Evolutionary conservation across 345 rosid genomes (phyloP).

Genomic region (Eucalyptus globulus): DNA sequence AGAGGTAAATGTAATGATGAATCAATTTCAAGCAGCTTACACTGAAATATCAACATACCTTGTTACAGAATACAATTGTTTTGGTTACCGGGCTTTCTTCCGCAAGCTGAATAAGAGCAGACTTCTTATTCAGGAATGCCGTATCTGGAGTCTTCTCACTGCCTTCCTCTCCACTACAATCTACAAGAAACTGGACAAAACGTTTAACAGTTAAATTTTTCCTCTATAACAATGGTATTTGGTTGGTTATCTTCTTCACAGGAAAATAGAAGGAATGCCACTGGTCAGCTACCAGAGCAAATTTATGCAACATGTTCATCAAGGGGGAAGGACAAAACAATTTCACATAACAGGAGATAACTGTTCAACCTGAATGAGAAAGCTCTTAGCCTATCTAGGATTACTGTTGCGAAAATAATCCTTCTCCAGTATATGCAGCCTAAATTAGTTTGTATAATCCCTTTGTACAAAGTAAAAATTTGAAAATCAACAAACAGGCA

Average conservation of each 20-base stretch:
- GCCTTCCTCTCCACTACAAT: constrained; percentile 78
- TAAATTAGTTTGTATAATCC: neutral
- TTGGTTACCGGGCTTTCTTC: constrained; percentile 53
- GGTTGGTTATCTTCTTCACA: neutral
- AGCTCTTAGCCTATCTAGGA: neutral
- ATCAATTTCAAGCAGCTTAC: neutral
- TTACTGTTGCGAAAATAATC: neutral
- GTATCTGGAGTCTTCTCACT: constrained; percentile 52
- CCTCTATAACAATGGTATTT: neutral
- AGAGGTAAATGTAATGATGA: neutral
- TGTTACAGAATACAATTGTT: constrained; percentile 85
- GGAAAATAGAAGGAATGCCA: neutral
- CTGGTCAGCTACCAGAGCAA: neutral
- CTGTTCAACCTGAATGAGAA: neutral
- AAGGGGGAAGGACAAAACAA: neutral
- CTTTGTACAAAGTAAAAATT: neutral
- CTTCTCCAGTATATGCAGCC: neutral
- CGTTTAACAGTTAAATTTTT: neutral
- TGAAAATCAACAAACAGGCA: neutral
- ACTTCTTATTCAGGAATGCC: constrained; percentile 76
- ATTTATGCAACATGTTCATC: neutral
- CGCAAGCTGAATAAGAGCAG: constrained; percentile 60
- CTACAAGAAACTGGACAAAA: constrained; percentile 60
- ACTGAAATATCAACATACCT: constrained; percentile 18
- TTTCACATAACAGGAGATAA: neutral